Conservation (phyloP, 176 grass and related monocot species). For the maize (Zea mays) region DNA sequence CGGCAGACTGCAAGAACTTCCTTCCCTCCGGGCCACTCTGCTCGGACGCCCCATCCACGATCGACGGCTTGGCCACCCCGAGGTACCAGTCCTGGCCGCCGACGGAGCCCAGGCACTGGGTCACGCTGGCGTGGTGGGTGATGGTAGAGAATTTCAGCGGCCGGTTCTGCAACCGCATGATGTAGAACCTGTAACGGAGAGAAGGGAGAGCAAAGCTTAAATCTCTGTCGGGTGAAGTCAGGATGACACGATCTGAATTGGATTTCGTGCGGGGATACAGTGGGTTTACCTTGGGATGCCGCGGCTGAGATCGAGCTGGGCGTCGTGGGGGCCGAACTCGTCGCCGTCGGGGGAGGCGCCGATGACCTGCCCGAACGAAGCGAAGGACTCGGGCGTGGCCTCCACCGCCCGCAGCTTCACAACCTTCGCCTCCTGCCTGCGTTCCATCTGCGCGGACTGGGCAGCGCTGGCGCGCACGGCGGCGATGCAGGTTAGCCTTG, state of each 20-base stretch:
- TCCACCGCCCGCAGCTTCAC: constrained; percentile 68
- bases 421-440: constrained; percentile 13
- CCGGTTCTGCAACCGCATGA: constrained; percentile 64
- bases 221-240: background rate
- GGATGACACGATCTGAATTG: background rate
- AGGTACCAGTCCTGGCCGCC: constrained; percentile 86
- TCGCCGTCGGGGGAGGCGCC: constrained; percentile 65
- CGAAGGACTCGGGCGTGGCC: constrained; percentile 76
- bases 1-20: constrained; percentile 37
- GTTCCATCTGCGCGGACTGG: constrained; percentile 36
- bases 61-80: constrained; percentile 70
- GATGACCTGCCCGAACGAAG: constrained; percentile 86
- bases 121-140: constrained; percentile 92
- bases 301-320: constrained; percentile 88
- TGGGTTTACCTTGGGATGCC: constrained; percentile 65
- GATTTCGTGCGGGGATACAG: background rate
- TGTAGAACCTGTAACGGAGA: constrained; percentile 59
- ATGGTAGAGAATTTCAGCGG: constrained; percentile 66
- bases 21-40: constrained; percentile 45
- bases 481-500: background rate
- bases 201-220: background rate
- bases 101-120: constrained; percentile 87
- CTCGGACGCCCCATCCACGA: constrained; percentile 49
- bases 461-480: constrained; percentile 13
- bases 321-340: constrained; percentile 80